A percentile compares a stretch with the other conserved stretches of the same genome.
These are phyloP conservation scores for Phaseolus lunatus DNA, from an alignment of 306 rosid species.

Conservation along the genomic window DNA sequence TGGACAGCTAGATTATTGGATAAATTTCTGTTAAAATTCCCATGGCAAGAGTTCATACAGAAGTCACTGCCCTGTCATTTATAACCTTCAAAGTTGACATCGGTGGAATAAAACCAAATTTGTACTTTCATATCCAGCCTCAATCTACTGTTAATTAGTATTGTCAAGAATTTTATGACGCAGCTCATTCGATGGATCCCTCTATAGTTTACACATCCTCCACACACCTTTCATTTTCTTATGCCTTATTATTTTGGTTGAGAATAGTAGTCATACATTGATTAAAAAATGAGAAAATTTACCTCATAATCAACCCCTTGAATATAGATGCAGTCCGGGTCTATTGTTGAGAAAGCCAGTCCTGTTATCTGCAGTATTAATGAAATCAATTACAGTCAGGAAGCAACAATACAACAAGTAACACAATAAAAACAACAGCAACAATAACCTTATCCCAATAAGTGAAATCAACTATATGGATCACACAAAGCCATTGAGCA, in stretches of 20 bases:
- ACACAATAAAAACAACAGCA: not conserved
- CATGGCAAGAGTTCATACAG: not conserved
- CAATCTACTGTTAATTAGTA: not conserved
- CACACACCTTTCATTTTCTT: constrained; percentile 16
- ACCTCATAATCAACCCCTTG: constrained; percentile 98
- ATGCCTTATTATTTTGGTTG: constrained; percentile 17
- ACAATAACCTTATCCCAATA: not conserved
- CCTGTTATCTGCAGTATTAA: constrained; percentile 78
- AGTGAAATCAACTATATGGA: not conserved
- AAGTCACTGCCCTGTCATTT: not conserved
- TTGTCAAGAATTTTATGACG: not conserved
- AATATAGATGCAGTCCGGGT: constrained; percentile 73
- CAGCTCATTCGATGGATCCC: not conserved
- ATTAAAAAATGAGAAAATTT: constrained; percentile 13
- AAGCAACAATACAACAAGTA: constrained; percentile 17
- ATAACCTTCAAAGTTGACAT: not conserved
- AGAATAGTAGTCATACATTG: not conserved
- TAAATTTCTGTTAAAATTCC: not conserved
- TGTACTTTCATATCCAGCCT: constrained; percentile 5
- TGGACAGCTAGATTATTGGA: not conserved
- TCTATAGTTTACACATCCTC: not conserved
- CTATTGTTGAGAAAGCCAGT: constrained; percentile 75
- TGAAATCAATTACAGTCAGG: constrained; percentile 27
- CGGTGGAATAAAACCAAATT: not conserved
- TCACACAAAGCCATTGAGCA: not conserved